These are phyloP conservation scores for Penicillium atrosanguineum DNA, from an alignment of 495 filamentous ascomycete genomes.

Conservation along the genomic window DNA sequence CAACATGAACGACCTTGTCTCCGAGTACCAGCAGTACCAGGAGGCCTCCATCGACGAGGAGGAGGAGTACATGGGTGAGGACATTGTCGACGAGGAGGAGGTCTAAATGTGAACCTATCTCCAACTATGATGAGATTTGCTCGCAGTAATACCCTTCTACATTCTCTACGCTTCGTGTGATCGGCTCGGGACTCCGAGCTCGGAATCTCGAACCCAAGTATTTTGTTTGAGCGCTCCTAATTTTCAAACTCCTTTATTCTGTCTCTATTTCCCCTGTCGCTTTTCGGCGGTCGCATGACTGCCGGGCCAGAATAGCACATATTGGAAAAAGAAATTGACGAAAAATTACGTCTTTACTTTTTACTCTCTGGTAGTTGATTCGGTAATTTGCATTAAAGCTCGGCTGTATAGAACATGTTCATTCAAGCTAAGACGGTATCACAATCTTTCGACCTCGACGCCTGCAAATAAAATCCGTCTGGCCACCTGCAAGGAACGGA, in stretches of 20 bases:
- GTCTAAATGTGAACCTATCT: slow-evolving; percentile 32
- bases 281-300: slow-evolving; percentile 22
- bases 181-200: slow-evolving; percentile 17
- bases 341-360: slow-evolving; percentile 5
- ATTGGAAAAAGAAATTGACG: slow-evolving; percentile 39
- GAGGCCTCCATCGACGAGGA: slow-evolving; percentile 85
- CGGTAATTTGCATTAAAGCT: background rate
- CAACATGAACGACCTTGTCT: slow-evolving; percentile 99
- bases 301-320: slow-evolving; percentile 41
- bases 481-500: too few relatives aligned
- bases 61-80: slow-evolving; percentile 60
- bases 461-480: too few relatives aligned
- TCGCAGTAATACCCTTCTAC: slow-evolving; percentile 46
- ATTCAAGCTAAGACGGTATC: too few relatives aligned
- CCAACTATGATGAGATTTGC: slow-evolving; percentile 30
- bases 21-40: slow-evolving; percentile 99
- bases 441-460: too few relatives aligned
- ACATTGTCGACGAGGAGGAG: slow-evolving; percentile 41
- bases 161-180: slow-evolving; percentile 32
- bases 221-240: slow-evolving; percentile 48
- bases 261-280: slow-evolving; percentile 41
- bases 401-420: background rate
- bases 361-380: background rate
- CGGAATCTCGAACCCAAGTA: slow-evolving; percentile 21
- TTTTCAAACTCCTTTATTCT: slow-evolving; percentile 33